Base-by-base conservation (phyloP, 139 green algal species). In the Coelastrella sp. region DNA sequence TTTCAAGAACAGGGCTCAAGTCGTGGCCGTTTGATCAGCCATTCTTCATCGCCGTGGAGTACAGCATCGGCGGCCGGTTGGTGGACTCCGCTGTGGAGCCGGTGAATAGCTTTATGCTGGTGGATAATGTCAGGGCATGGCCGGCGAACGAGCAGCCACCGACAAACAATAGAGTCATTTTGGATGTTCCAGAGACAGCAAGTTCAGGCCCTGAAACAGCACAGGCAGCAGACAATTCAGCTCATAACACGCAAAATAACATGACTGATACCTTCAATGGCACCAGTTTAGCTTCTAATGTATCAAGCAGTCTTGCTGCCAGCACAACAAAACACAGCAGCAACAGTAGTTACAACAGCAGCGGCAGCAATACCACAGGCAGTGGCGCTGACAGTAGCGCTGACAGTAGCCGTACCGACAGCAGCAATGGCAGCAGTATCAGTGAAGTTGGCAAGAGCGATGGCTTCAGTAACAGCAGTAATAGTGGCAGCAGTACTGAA, bases 1-100 rank as follows among this genome's bases (percentile, higher is more conserved):
- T 86, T 5, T n/a, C 22, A 56, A 56, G 80, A 14, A 20, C 20
- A 4, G 58, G 71, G 13, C n/a, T 86, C 5, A 20, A 32, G 7
- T 32, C 54, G 57, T 86, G 80, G 80, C 80, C 80, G 3, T 86
- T 86, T 60, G 80, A 86, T 61, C 80, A 86, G 61, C 80, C 80
- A 0, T 86, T 86, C 80, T 86, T 61, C 19, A 56, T 86, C n/a
- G 80, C 11, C 4, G n/a, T 54, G 5, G 54, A 23, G 0, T 58
- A 76, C 80, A 76, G 32, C 19, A 22, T 86, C 2, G 80, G 80
- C 20, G 80, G 80, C 4, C 59, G 71, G 17, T n/a, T 86, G 17
- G 80, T 71, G 3, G 80, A 74, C 3, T 5, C 80, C 23, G 11
- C 57, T 54, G 80, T 86, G 3, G 61, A 32, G 3, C 54, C 58